These are phyloP conservation scores for Forsythia suspensa DNA, from an alignment of 257 asterid genomes.

Conservation along the genomic window DNA sequence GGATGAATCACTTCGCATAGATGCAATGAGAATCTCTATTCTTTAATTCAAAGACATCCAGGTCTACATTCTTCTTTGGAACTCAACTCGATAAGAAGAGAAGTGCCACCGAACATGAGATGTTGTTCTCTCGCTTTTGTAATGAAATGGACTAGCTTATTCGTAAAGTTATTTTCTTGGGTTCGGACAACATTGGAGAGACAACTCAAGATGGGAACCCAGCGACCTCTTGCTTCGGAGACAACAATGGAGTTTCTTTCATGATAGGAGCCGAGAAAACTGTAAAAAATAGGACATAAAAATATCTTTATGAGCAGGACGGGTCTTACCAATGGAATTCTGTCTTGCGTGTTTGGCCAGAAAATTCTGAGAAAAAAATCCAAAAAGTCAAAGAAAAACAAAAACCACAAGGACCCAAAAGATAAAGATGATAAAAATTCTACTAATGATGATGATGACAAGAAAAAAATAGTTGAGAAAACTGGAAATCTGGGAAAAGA, in stretches of 20 bases:
- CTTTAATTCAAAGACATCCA: conserved; percentile 83
- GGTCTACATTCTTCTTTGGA: conserved; percentile 89
- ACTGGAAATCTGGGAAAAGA: too few relatives aligned
- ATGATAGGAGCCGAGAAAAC: conserved; percentile 33
- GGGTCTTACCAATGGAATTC: too few relatives aligned
- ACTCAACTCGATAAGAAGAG: conserved; percentile 77
- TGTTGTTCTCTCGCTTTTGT: conserved; percentile 90
- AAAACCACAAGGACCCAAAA: too few relatives aligned
- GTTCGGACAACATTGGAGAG: conserved; percentile 89
- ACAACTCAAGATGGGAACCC: conserved; percentile 66
- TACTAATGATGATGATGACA: too few relatives aligned
- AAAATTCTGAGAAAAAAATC: too few relatives aligned
- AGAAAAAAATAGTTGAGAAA: too few relatives aligned
- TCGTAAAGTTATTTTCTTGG: conserved; percentile 86
- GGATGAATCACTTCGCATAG: conserved; percentile 91
- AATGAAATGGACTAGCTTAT: conserved; percentile 97
- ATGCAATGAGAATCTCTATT: conserved; percentile 93
- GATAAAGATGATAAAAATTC: too few relatives aligned
- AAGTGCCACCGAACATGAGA: conserved; percentile 93
- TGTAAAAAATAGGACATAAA: conserved; percentile 54
- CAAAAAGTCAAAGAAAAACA: too few relatives aligned
- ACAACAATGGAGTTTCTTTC: conserved; percentile 32
- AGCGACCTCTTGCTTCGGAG: conserved; percentile 59
- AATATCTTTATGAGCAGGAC: conserved; percentile 38
- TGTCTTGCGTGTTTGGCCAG: too few relatives aligned